Percentiles rank a stretch among this genome's conserved stretches.
These are phyloP conservation scores for Aspergillus sparsus DNA, from an alignment of 495 filamentous ascomycete genomes.

Conservation along the genomic window DNA sequence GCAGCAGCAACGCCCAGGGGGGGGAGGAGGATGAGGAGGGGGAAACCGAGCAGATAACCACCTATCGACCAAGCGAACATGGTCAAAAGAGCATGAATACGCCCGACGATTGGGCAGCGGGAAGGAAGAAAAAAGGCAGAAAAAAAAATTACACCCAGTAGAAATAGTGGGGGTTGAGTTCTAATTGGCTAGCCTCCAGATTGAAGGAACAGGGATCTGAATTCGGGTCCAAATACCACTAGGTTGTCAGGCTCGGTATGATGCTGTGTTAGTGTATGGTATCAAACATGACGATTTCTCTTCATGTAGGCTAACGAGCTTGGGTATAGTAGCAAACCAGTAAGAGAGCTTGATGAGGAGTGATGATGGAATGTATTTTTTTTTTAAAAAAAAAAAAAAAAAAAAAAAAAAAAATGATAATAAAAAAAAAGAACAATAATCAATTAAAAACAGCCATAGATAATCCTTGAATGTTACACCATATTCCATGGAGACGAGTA, in stretches of 20 bases:
- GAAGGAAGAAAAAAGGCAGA: slow-evolving; percentile 17
- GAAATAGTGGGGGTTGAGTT: slow-evolving; percentile 24
- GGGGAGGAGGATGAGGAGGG: neutral
- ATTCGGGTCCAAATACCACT: slow-evolving; percentile 22
- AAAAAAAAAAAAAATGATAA: slow-evolving; percentile 4
- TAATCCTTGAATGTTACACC: slow-evolving; percentile 20
- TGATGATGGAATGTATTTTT: slow-evolving; percentile 10
- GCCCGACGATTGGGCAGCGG: slow-evolving; percentile 18
- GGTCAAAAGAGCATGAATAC: slow-evolving; percentile 9
- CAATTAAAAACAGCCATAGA: slow-evolving; percentile 1
- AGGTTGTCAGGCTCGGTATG: slow-evolving; percentile 22
- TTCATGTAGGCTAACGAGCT: slow-evolving; percentile 22
- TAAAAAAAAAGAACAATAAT: neutral
- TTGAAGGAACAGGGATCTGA: slow-evolving; percentile 27
- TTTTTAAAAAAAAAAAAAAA: neutral
- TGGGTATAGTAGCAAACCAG: slow-evolving; percentile 16
- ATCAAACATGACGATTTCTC: slow-evolving; percentile 20
- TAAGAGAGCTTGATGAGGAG: slow-evolving; percentile 15
- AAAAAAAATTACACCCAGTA: slow-evolving; percentile 12
- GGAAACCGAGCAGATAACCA: no score
- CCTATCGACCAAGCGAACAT: slow-evolving; percentile 16
- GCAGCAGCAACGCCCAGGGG: neutral
- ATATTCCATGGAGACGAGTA: slow-evolving; percentile 10
- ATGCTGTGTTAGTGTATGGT: slow-evolving; percentile 23
- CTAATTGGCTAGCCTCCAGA: slow-evolving; percentile 22